These are phyloP conservation scores for Talaromyces sp. DNA, from an alignment of 2,329 filamentous ascomycete species.

Conservation along the genomic window DNA sequence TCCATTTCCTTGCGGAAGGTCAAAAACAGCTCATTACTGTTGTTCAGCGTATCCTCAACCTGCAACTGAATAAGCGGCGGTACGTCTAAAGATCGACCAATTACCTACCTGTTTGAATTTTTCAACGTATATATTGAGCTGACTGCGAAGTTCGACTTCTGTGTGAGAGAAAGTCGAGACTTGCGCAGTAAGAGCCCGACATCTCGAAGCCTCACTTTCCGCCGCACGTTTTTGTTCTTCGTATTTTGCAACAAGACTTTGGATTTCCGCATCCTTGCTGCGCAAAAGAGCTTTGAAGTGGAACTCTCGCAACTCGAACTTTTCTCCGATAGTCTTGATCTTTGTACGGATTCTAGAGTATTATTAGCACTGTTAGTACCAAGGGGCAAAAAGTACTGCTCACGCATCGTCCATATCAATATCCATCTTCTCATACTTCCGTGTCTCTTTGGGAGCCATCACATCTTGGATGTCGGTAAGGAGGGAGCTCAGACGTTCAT, in stretches of 20 bases:
- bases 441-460: constrained; percentile 80
- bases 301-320: constrained; percentile 91
- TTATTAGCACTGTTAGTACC: constrained; percentile 16
- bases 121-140: constrained; percentile 97
- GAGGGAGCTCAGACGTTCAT: constrained; percentile 76
- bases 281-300: constrained; percentile 90
- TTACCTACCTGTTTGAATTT: constrained; percentile 95
- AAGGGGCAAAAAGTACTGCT: constrained; percentile 32
- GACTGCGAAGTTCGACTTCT: constrained; percentile 86
- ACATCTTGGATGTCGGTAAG: constrained; percentile 83
- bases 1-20: constrained; percentile 99
- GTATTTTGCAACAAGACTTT: constrained; percentile 81
- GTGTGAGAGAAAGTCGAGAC: constrained; percentile 95
- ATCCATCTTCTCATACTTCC: constrained; percentile 74
- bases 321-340: constrained; percentile 88
- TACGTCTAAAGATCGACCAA: neutral
- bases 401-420: constrained; percentile 88
- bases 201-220: constrained; percentile 74
- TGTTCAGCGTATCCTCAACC: constrained; percentile 98
- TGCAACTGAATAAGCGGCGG: constrained; percentile 37
- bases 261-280: constrained; percentile 92
- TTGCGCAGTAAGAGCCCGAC: constrained; percentile 81
- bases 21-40: constrained; percentile 94
- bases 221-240: constrained; percentile 88
- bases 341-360: constrained; percentile 60